phyloP scores from a whole-genome alignment of 176 grass and related monocot genomes.

The Ensete ventricosum region DNA sequence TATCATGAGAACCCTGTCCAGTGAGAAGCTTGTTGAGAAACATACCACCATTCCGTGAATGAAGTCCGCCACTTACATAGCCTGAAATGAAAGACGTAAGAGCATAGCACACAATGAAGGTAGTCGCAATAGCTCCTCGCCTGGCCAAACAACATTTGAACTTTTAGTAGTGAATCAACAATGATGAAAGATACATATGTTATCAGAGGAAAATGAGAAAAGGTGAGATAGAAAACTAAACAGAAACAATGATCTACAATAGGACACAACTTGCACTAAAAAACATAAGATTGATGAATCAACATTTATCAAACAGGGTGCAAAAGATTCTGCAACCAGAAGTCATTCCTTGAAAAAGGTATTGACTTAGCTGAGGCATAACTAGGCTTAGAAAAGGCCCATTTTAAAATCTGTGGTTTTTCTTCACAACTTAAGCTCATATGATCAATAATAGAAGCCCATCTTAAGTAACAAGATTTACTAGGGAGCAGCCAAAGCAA shows the following conservation, averaged over 20 bases:
- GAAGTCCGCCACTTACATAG: conserved; percentile 95
- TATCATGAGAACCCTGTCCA: conserved; percentile 6
- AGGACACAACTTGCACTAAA: no score
- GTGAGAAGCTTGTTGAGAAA: conserved; percentile 3
- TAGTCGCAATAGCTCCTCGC: conserved; percentile 90
- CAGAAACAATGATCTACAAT: not conserved
- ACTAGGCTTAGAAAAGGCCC: not conserved
- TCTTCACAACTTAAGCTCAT: no score
- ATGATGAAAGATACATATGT: not conserved
- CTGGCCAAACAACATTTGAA: conserved; percentile 20
- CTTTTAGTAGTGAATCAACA: not conserved
- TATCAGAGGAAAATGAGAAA: not conserved
- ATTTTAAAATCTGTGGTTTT: not conserved
- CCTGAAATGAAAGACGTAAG: conserved; percentile 99
- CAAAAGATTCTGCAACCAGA: not conserved
- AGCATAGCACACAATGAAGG: conserved; percentile 96
- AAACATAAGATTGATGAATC: not conserved
- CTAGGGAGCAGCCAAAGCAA: no score
- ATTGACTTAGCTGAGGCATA: not conserved
- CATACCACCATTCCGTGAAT: conserved; percentile 97
- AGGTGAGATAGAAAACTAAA: not conserved
- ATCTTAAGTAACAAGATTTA: no score
- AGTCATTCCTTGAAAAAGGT: not conserved
- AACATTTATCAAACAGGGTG: not conserved
- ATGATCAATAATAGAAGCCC: no score